Conservation (phyloP, 2,329 filamentous ascomycete genomes). For the Venturia effusa region DNA sequence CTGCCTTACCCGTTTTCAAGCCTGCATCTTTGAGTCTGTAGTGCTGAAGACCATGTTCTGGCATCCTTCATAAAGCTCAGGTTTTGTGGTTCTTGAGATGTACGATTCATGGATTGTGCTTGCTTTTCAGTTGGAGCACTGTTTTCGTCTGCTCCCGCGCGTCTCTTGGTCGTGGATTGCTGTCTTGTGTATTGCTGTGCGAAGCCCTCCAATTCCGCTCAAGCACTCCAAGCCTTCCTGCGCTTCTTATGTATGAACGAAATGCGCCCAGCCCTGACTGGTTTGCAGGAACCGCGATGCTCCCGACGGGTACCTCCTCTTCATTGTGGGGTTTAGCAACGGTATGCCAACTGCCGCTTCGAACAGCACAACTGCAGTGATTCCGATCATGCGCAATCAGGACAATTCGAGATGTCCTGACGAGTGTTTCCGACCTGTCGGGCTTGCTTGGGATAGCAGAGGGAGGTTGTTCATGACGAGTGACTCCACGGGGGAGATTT, state of each 20-base stretch:
- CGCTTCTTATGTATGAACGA: background rate
- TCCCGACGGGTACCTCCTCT: conserved; percentile 42
- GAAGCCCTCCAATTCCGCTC: background rate
- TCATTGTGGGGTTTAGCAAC: conserved; percentile 33
- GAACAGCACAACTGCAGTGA: conserved; percentile 38
- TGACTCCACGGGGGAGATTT: conserved; percentile 56
- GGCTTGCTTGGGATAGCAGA: conserved; percentile 39
- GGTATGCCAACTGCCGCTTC: conserved; percentile 33
- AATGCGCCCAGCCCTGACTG: background rate
- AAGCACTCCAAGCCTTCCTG: background rate
- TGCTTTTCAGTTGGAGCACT: background rate
- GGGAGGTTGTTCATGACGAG: conserved; percentile 52
- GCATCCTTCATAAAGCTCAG: background rate
- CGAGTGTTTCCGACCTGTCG: conserved; percentile 52
- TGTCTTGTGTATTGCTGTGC: background rate
- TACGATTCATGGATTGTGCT: background rate
- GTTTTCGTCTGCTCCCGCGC: background rate
- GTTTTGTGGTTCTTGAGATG: background rate
- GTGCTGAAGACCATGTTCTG: background rate
- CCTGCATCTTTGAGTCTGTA: background rate
- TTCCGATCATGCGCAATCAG: conserved; percentile 45
- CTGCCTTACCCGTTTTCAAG: background rate
- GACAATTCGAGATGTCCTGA: conserved; percentile 44
- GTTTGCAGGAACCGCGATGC: conserved; percentile 31
- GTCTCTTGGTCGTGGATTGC: background rate